Conservation (phyloP, 2,329 filamentous ascomycete genomes). For the Verticillium longisporum region DNA sequence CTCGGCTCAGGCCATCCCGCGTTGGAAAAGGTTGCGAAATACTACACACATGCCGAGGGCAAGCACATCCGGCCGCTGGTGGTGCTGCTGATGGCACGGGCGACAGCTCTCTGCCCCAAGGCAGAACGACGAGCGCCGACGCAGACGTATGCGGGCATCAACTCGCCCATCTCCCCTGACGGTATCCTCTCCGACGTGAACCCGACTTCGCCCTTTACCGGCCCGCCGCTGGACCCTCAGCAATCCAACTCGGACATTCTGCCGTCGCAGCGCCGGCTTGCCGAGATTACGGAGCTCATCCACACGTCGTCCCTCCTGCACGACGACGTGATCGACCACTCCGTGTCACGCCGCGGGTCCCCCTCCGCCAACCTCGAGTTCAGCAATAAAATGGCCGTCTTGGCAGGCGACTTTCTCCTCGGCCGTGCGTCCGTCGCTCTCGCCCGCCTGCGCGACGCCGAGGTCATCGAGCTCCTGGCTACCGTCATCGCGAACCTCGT, state of each 20-base stretch:
- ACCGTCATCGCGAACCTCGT: slow-evolving; percentile 97
- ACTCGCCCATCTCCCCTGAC: slow-evolving; percentile 47
- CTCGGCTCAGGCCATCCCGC: slow-evolving; percentile 91
- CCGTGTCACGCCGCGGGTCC: slow-evolving; percentile 72
- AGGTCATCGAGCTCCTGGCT: slow-evolving; percentile 89
- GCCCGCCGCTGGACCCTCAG: slow-evolving; percentile 33
- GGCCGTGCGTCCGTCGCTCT: slow-evolving; percentile 90
- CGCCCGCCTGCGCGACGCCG: slow-evolving; percentile 81
- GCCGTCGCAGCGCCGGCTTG: slow-evolving; percentile 84
- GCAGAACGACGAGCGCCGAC: slow-evolving; percentile 27
- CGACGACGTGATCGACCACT: slow-evolving; percentile 97
- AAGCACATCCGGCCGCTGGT: slow-evolving; percentile 95
- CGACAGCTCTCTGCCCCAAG: slow-evolving; percentile 74
- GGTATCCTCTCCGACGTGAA: slow-evolving; percentile 72
- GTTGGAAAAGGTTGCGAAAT: slow-evolving; percentile 91
- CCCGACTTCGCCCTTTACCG: slow-evolving; percentile 50
- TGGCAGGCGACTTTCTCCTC: slow-evolving; percentile 94
- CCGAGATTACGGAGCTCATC: slow-evolving; percentile 95
- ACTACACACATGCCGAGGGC: slow-evolving; percentile 93
- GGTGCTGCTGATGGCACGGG: slow-evolving; percentile 92
- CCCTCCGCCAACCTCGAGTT: slow-evolving; percentile 92
- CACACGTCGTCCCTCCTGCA: slow-evolving; percentile 95
- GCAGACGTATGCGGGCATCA: slow-evolving; percentile 39
- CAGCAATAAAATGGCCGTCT: slow-evolving; percentile 97
- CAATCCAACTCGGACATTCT: slow-evolving; percentile 61